Evolutionary conservation across 169 alveolate species (phyloP), one percentile per base, ranked within the genome.

Genomic region (Plasmodium gonderi): DNA sequence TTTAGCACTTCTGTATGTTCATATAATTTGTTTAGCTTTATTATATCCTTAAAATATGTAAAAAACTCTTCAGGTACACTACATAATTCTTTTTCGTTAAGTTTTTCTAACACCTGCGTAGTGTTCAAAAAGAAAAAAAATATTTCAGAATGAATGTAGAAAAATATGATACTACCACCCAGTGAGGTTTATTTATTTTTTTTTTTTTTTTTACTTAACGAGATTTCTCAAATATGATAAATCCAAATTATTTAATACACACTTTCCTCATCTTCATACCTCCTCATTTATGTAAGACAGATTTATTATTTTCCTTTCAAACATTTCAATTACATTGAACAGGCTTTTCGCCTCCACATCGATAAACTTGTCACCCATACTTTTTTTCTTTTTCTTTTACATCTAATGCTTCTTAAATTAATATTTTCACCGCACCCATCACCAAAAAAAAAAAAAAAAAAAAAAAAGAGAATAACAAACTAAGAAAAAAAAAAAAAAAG

Each of bases 261-360:
- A 51, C 0, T 31, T 20, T 42, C 29, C 36, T 60, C 65, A 49
- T 85, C 65, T 40, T 4, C 31, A 17, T 36, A 85, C 92, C 92
- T 85, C 92, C 23, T 85, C 92, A 75, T 85, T 85, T 85, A 85
- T 72, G 42, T 51, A 76, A 36, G 92, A 72, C 38, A 85, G 45
- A 42, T 74, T 74, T 74, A 49, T 23, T 3, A 85, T 75, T 77
- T 85, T 85, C 67, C 23, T 85, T 75, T 85, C 87, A 45, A 85
- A 85, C 31, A 23, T 75, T 23, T 85, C 92, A 9, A 85, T 75
- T 29, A 85, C 87, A 47, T 54, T 75, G 79, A 44, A 85, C 12
- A 85, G 78, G 42, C 77, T 85, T 51, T 72, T 74, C 26, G 92
- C 92, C 44, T 85, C 83, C 17, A 20, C 65, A 38, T 76, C 89